A percentile compares a stretch with the other conserved stretches of the same genome.
Conservation (phyloP, 805 yeast species). For the Sporopachydermia quercuum region DNA sequence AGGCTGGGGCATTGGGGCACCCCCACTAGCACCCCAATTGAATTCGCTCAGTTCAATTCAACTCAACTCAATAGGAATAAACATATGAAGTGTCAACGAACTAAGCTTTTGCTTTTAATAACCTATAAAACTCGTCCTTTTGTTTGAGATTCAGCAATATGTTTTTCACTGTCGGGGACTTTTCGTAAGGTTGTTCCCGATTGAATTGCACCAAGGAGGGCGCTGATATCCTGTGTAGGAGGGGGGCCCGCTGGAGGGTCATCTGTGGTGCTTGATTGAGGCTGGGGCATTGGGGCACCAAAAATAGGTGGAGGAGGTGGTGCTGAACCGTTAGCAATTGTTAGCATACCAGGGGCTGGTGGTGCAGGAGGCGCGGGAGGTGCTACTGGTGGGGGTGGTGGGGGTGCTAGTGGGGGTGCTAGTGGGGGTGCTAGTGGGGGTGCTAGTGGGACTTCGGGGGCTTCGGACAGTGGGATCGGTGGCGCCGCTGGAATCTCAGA, state of each 20-base stretch:
- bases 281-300: conserved; percentile 18
- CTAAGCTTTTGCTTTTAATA: too few relatives aligned
- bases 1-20: conserved; percentile 18
- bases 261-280: conserved; percentile 17
- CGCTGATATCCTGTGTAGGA: conserved; percentile 26
- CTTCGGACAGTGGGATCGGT: conserved; percentile 8
- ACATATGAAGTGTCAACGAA: too few relatives aligned
- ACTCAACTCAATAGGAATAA: too few relatives aligned
- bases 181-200: conserved; percentile 36
- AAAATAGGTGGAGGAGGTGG: conserved; percentile 28
- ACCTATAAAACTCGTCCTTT: conserved; percentile 40
- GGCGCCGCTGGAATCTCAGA: conserved; percentile 17
- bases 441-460: conserved; percentile 12
- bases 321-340: conserved; percentile 23
- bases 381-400: conserved; percentile 20
- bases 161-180: conserved; percentile 34
- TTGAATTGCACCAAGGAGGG: conserved; percentile 41
- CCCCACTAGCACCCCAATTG: too few relatives aligned
- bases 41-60: too few relatives aligned
- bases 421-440: conserved; percentile 12
- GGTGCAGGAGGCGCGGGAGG: conserved; percentile 20
- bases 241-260: conserved; percentile 21
- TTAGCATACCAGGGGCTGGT: conserved; percentile 19
- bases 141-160: conserved; percentile 27
- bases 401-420: conserved; percentile 19